These are phyloP conservation scores for Mimosa bimucronata DNA, from an alignment of 306 rosid genomes.

Conservation along the genomic window DNA sequence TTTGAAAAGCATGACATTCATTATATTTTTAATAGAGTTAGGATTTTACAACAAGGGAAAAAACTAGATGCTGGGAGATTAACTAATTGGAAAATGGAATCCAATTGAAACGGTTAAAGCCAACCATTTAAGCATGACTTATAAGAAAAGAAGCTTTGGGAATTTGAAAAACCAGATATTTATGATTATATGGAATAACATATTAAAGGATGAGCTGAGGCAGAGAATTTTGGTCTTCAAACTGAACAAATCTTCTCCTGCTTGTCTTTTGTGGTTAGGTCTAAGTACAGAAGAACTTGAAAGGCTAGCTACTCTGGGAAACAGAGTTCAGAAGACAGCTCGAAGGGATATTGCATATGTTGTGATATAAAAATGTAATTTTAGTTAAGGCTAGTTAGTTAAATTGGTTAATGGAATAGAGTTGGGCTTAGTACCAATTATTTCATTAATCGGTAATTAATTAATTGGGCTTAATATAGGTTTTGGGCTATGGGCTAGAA, in stretches of 20 bases:
- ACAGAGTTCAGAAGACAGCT: constrained; percentile 81
- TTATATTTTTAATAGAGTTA: not conserved
- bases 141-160: constrained; percentile 1
- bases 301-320: constrained; percentile 76
- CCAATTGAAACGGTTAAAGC: not conserved
- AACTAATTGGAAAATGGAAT: not conserved
- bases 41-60: not conserved
- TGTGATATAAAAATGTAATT: no score
- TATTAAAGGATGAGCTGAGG: not conserved
- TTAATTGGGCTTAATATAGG: no score
- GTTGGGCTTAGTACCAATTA: no score
- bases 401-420: no score
- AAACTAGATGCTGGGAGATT: not conserved
- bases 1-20: not conserved
- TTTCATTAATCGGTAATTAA: no score
- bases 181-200: not conserved
- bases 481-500: no score
- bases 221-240: not conserved
- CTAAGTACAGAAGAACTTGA: constrained; percentile 71
- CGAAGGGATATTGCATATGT: constrained; percentile 90
- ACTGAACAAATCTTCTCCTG: constrained; percentile 7
- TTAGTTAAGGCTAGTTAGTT: no score
- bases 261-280: constrained; percentile 51
- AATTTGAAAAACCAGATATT: not conserved
- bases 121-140: not conserved